Evolutionary conservation across 441 rosid species (phyloP), one percentile per base, ranked within the genome.

Genomic region (Pelargonium myrrhifolium): DNA sequence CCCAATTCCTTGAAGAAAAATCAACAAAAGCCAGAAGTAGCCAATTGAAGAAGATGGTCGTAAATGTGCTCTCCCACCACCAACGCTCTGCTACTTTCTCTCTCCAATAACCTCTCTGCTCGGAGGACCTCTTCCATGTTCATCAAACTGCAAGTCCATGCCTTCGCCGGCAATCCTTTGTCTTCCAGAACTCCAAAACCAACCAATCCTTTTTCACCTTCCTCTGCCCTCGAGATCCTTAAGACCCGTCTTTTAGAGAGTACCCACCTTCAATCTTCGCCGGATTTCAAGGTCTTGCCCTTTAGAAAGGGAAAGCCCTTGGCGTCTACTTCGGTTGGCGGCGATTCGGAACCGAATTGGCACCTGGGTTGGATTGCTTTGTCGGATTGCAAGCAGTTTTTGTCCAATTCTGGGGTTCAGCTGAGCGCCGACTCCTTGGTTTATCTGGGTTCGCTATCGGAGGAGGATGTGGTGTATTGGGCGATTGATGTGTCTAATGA

Each of bases 101-200:
- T 86, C 77, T 74, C 88, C 51, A 82, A 76, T 72, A 72, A 74
- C 40, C 72, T 72, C 71, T 49, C 71, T 21, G 68, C 74, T 63
- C 22, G 31, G 10, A 76, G 64, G 62, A 10, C 69, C 53, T 53
- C 73, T 61, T 64, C 73, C 81, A 93, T 90, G 97, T 84, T 96
- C 74, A 69, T 78, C 39, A 87, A 74, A 70, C 71, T 89, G 9
- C 76, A 74, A 59, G 51, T 85, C 47, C 96, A 93, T 65, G 97
- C 90, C 73, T 93, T 88, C 70, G 95, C 99, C 0, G 93, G 93
- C 79, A 89, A 89, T 64, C 93, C 89, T 3, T 63, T 88, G 17
- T 74, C 71, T 47, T 76, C 83, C 70, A 84, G 68, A 75, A 86
- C 92, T 68, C 90, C 89, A 4, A 89, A 90, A 65, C 42, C 86